phyloP scores from a whole-genome alignment of 2,329 filamentous ascomycete species.

The Pleoardoris graminearum region DNA sequence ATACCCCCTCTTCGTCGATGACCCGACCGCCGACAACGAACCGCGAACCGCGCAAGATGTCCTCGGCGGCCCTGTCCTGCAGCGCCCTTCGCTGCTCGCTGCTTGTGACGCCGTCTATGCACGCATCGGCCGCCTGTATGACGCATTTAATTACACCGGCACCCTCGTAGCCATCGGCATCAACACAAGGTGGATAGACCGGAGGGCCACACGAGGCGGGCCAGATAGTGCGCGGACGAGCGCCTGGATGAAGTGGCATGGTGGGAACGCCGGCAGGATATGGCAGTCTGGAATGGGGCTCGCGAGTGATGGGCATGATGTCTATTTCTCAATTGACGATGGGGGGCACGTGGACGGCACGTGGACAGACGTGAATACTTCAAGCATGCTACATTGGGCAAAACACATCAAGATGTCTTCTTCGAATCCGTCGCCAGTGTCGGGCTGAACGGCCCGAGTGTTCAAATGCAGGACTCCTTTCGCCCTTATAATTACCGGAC shows the following conservation, averaged over 20 bases:
- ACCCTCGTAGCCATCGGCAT: constrained; percentile 24
- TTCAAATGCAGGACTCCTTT: constrained; percentile 24
- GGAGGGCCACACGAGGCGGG: constrained; percentile 23
- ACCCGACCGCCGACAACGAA: constrained; percentile 53
- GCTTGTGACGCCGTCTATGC: constrained; percentile 55
- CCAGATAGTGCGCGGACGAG: constrained; percentile 13
- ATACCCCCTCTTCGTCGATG: constrained; percentile 57
- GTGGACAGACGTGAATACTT: constrained; percentile 2
- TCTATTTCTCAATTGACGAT: constrained; percentile 24
- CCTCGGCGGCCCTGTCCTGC: constrained; percentile 57
- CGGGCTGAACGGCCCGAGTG: constrained; percentile 11
- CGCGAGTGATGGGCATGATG: constrained; percentile 22
- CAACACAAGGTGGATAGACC: constrained; percentile 15
- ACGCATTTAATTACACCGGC: constrained; percentile 59
- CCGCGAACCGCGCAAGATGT: constrained; percentile 55
- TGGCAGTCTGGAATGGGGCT: constrained; percentile 24
- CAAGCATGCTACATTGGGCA: constrained; percentile 6
- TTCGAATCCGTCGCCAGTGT: constrained; percentile 17
- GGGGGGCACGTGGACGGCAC: too few relatives aligned
- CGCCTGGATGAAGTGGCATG: constrained; percentile 24
- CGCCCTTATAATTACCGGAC: constrained; percentile 15
- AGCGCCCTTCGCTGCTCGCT: constrained; percentile 55
- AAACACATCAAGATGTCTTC: constrained; percentile 12
- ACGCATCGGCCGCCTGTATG: constrained; percentile 60
- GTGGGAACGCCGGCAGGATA: constrained; percentile 22